phyloP scores from a whole-genome alignment of 768 basidiomycete genomes.

The Pleurotus ostreatus region DNA sequence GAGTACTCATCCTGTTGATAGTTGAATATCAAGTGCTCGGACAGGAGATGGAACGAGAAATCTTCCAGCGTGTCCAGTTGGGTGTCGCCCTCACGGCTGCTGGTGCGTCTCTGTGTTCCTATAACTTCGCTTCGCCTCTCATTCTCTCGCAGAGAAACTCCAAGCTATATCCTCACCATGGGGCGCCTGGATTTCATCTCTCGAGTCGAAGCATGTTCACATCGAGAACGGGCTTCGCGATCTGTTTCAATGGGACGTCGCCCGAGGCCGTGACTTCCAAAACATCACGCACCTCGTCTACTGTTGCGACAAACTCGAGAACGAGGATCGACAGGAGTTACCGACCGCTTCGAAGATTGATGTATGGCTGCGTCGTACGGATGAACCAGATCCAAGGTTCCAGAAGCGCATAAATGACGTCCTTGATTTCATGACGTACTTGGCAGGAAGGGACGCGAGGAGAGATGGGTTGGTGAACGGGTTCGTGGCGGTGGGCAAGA shows the following conservation, averaged over 20 bases:
- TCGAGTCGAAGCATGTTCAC: slow-evolving; percentile 56
- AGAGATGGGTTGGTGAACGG: slow-evolving; percentile 31
- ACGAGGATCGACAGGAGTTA: slow-evolving; percentile 35
- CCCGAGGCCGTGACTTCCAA: slow-evolving; percentile 74
- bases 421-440: slow-evolving; percentile 48
- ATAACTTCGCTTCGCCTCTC: neutral
- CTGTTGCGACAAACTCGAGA: slow-evolving; percentile 54
- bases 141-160: slow-evolving; percentile 55
- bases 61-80: slow-evolving; percentile 80
- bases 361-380: slow-evolving; percentile 41
- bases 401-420: slow-evolving; percentile 49
- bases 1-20: slow-evolving; percentile 18
- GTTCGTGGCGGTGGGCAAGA: slow-evolving; percentile 50
- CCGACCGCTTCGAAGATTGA: slow-evolving; percentile 57
- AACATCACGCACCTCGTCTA: slow-evolving; percentile 67
- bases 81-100: slow-evolving; percentile 73
- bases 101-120: slow-evolving; percentile 34
- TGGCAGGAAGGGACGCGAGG: slow-evolving; percentile 35
- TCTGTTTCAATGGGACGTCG: slow-evolving; percentile 59
- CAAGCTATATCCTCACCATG: slow-evolving; percentile 74
- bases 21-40: slow-evolving; percentile 65
- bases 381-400: slow-evolving; percentile 43
- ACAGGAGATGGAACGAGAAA: slow-evolving; percentile 63
- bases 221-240: slow-evolving; percentile 54
- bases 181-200: slow-evolving; percentile 59